Percentiles rank a stretch among this genome's conserved stretches.
Conservation (phyloP, 176 grass and related monocot genomes). For the Puccinellia tenuiflora region DNA sequence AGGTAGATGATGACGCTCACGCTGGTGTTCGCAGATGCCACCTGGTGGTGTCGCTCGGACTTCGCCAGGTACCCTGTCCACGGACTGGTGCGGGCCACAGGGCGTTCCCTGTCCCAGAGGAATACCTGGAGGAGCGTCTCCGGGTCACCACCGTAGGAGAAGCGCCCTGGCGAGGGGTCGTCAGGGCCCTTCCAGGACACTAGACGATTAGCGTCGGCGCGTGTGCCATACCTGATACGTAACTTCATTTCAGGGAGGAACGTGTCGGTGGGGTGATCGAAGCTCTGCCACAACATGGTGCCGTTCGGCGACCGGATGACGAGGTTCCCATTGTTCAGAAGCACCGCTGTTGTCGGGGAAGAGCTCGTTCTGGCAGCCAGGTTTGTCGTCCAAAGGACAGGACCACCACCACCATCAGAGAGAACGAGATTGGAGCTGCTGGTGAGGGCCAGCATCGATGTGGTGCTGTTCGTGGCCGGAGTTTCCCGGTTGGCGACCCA, state of each 20-base stretch:
- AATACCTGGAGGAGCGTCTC: background rate
- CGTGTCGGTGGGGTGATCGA: background rate
- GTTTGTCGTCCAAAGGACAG: background rate
- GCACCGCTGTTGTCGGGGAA: background rate
- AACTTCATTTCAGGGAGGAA: conserved; percentile 14
- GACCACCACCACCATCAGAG: background rate
- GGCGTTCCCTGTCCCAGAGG: background rate
- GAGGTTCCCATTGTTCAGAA: conserved; percentile 23
- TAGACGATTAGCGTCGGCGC: background rate
- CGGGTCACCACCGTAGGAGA: background rate
- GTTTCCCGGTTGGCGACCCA: background rate
- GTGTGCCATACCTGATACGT: background rate
- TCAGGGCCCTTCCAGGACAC: conserved; percentile 22
- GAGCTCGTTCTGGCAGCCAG: background rate
- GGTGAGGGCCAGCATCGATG: background rate
- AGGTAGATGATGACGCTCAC: background rate
- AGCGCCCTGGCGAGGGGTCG: conserved; percentile 25
- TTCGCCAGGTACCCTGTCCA: conserved; percentile 26
- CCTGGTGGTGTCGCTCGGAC: background rate
- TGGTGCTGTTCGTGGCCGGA: background rate
- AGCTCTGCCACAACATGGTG: conserved; percentile 25
- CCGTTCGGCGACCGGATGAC: background rate
- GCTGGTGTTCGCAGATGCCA: no score
- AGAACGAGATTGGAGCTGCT: background rate
- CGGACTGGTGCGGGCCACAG: background rate